These are phyloP conservation scores for Coemansia nantahalensis DNA, from an alignment of 192 early-diverging fungal genomes.

Conservation along the genomic window DNA sequence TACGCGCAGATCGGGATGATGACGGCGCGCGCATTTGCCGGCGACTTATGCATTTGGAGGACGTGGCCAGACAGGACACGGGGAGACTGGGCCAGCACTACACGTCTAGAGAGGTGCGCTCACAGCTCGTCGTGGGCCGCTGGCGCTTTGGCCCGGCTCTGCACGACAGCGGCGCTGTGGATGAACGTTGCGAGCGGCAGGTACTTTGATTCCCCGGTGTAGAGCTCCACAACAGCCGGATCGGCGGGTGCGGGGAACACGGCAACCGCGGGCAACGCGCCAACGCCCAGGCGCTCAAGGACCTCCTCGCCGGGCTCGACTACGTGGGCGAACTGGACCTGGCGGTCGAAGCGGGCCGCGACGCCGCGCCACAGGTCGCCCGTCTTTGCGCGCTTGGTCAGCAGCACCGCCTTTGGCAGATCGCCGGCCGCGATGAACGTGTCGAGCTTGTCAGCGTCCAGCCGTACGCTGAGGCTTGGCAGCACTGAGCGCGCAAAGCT, in stretches of 20 bases:
- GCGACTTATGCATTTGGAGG: too few relatives aligned
- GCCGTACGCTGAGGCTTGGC: constrained; percentile 53
- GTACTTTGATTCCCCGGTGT: constrained; percentile 67
- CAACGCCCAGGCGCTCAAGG: constrained; percentile 58
- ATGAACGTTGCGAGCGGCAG: constrained; percentile 48
- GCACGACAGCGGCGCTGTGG: constrained; percentile 25
- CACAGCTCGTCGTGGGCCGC: too few relatives aligned
- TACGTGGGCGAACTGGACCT: constrained; percentile 73
- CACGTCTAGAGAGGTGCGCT: too few relatives aligned
- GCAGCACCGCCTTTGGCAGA: constrained; percentile 69
- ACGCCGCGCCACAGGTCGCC: constrained; percentile 86
- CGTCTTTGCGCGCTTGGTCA: constrained; percentile 72
- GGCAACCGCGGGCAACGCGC: constrained; percentile 64
- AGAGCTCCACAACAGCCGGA: constrained; percentile 51
- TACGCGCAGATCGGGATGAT: too few relatives aligned
- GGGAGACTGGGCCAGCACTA: too few relatives aligned
- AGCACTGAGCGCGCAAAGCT: constrained; percentile 63
- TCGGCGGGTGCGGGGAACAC: constrained; percentile 55
- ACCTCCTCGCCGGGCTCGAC: constrained; percentile 53
- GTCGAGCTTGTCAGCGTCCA: constrained; percentile 32
- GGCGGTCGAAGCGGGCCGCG: constrained; percentile 68
- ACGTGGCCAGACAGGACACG: too few relatives aligned
- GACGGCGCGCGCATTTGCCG: too few relatives aligned
- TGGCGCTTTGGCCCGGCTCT: constrained; percentile 16
- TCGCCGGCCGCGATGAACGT: constrained; percentile 56